phyloP scores from a whole-genome alignment of 441 rosid species.

The Raphanus hybrid region DNA sequence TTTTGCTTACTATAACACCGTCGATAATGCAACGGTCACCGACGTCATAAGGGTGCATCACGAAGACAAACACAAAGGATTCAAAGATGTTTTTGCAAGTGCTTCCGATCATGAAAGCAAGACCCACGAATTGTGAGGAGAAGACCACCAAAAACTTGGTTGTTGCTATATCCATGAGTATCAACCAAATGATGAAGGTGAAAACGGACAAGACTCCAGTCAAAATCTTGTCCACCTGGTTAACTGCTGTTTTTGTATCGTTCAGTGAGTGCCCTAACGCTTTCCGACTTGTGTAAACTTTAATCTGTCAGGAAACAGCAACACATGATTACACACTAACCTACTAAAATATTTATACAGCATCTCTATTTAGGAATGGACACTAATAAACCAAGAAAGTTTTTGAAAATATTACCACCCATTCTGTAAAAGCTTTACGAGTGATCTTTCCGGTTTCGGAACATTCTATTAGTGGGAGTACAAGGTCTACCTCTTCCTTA shows the following conservation, averaged over 20 bases:
- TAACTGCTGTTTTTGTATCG: conserved; percentile 92
- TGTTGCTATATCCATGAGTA: conserved; percentile 68
- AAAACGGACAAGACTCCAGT: conserved; percentile 51
- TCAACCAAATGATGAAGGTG: conserved; percentile 67
- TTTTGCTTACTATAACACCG: conserved; percentile 56
- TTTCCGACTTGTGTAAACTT: conserved; percentile 76
- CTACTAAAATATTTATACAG: neutral
- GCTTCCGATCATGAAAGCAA: conserved; percentile 77
- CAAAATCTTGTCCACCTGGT: conserved; percentile 68
- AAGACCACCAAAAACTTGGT: conserved; percentile 66
- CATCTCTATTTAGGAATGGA: neutral
- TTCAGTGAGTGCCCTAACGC: conserved; percentile 76
- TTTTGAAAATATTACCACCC: conserved; percentile 66
- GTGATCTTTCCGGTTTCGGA: conserved; percentile 59
- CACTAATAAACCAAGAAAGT: neutral
- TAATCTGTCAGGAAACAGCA: conserved; percentile 52
- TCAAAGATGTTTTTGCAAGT: conserved; percentile 85
- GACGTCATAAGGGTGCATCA: conserved; percentile 94
- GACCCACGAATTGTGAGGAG: conserved; percentile 72
- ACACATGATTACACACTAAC: neutral
- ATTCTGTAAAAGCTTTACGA: conserved; percentile 59
- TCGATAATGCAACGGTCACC: conserved; percentile 87
- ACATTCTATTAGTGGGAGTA: conserved; percentile 67
- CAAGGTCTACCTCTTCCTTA: conserved; percentile 78
- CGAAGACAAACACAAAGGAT: conserved; percentile 78